phyloP scores from a whole-genome alignment of 2,329 filamentous ascomycete genomes.

The Drechmeria coniospora region DNA sequence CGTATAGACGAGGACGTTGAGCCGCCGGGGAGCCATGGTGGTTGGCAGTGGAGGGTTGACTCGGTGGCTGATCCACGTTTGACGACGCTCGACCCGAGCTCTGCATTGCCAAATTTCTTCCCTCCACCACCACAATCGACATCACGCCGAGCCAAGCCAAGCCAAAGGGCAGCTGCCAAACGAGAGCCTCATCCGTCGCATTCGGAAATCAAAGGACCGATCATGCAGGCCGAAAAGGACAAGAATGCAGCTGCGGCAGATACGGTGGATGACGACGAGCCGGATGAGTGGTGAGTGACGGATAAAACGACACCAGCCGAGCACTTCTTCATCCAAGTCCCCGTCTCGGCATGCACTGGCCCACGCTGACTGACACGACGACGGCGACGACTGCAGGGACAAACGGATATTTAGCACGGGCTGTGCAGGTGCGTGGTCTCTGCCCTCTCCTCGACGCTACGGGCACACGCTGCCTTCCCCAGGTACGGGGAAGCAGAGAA shows the following conservation, averaged over 20 bases:
- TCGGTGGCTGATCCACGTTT: not conserved
- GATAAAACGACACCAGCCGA: too few relatives aligned
- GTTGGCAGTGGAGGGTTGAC: conserved; percentile 1
- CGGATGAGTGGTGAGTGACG: conserved; percentile 72
- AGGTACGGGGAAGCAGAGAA: too few relatives aligned
- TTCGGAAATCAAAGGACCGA: not conserved
- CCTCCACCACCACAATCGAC: conserved; percentile 5
- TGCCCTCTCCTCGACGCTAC: not conserved
- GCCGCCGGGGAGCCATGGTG: conserved; percentile 48
- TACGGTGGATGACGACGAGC: conserved; percentile 50
- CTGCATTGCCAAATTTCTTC: conserved; percentile 4
- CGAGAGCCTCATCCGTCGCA: too few relatives aligned
- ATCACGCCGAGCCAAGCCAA: too few relatives aligned
- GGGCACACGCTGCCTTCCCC: too few relatives aligned
- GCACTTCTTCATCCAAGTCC: too few relatives aligned
- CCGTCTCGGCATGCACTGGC: too few relatives aligned
- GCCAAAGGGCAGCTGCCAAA: too few relatives aligned
- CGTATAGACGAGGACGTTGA: conserved; percentile 90
- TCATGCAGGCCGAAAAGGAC: conserved; percentile 38
- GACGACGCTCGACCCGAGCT: too few relatives aligned
- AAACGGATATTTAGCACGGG: conserved; percentile 96
- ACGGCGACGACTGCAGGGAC: conserved; percentile 65
- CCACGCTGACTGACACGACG: too few relatives aligned
- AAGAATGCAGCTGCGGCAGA: conserved; percentile 21
- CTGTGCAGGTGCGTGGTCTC: conserved; percentile 52